A percentile compares a stretch with the other conserved stretches of the same genome.
Evolutionary conservation across 148 eudicot species (phyloP).

Genomic region (Simmondsia chinensis): DNA sequence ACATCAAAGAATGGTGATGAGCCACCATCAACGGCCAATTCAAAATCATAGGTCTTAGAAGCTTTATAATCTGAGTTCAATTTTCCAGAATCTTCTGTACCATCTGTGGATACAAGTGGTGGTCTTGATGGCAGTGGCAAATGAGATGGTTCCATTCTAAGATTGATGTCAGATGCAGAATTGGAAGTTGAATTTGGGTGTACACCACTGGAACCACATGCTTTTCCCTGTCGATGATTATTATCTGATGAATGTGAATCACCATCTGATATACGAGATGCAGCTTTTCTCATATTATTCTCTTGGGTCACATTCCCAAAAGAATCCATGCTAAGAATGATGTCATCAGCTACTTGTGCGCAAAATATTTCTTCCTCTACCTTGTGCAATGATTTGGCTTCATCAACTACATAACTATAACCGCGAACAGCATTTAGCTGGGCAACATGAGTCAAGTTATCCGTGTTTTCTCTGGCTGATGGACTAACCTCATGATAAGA

Average conservation of each 20-base stretch:
- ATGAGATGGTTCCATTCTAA: constrained; percentile 35
- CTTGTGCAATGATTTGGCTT: constrained; percentile 20
- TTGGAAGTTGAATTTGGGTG: constrained; percentile 20
- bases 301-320: constrained; percentile 20
- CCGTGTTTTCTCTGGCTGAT: constrained; percentile 26
- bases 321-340: constrained; percentile 20
- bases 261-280: constrained; percentile 18
- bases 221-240: constrained; percentile 19
- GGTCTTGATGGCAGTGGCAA: constrained; percentile 51
- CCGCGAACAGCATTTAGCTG: constrained; percentile 50
- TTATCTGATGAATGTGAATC: constrained; percentile 13
- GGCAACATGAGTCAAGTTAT: constrained; percentile 32
- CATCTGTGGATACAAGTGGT: constrained; percentile 32
- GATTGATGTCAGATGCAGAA: constrained; percentile 48
- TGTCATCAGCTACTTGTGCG: constrained; percentile 24
- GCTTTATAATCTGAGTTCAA: constrained; percentile 23
- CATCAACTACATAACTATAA: constrained; percentile 36
- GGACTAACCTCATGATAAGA: constrained; percentile 45
- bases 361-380: constrained; percentile 16
- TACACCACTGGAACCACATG: constrained; percentile 12
- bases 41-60: constrained; percentile 33
- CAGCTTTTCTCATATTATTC: constrained; percentile 25
- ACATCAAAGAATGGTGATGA: constrained; percentile 44
- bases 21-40: constrained; percentile 15
- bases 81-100: constrained; percentile 12